Percentiles rank a stretch among this genome's conserved stretches.
Evolutionary conservation across 225 moss, liverwort and hornwort species (phyloP).

Genomic region (Antitrichia curtipendula): DNA sequence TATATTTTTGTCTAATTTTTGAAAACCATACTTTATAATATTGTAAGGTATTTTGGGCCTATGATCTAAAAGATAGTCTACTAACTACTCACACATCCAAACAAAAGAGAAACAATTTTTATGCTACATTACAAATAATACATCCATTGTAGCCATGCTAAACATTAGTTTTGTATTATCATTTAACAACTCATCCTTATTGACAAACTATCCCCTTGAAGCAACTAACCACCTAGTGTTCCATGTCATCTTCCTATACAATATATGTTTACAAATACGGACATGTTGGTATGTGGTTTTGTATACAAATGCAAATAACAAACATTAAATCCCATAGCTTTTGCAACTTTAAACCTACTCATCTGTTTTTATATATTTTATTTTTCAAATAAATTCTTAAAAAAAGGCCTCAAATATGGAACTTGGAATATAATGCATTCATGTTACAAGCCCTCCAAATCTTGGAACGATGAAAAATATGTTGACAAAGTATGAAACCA

Average conservation of each 20-base stretch:
- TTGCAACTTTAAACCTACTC: accelerated
- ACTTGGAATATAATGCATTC: background rate
- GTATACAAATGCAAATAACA: background rate
- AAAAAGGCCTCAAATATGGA: accelerated
- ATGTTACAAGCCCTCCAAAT: accelerated
- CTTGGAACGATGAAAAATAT: background rate
- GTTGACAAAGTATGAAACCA: background rate
- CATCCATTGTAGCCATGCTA: background rate
- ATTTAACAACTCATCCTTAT: background rate
- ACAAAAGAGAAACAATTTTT: background rate
- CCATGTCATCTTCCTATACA: background rate
- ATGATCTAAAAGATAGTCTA: background rate
- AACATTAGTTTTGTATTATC: background rate
- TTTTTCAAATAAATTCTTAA: background rate
- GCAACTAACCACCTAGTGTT: accelerated
- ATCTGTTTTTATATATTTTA: background rate
- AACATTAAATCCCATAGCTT: background rate
- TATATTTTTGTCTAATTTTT: background rate
- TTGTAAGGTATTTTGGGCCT: background rate
- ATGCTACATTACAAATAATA: background rate
- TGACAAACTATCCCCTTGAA: background rate
- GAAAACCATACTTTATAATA: background rate
- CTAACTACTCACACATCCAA: accelerated
- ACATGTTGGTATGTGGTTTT: background rate
- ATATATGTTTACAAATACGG: background rate